Evolutionary conservation across 2,329 filamentous ascomycete species (phyloP), one percentile per base, ranked within the genome.

Genomic region (Phymatotrichopsis omnivora): DNA sequence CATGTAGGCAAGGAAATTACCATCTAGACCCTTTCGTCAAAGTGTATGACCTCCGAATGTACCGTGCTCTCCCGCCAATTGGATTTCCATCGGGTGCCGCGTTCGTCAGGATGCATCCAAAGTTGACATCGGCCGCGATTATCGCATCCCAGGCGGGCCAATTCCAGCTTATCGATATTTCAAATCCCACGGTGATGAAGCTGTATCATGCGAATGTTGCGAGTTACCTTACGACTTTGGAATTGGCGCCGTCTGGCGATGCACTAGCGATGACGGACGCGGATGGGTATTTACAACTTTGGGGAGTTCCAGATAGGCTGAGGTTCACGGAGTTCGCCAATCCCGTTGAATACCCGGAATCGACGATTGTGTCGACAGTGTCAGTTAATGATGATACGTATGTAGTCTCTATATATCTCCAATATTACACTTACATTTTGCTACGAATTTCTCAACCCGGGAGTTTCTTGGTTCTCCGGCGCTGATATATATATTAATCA

Each of bases 21-120:
- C 46, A 52, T 68, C 75, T 93, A 25, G 91, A 98, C 60, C 85
- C 86, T 0, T 79, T 96, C 47, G 85, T 94, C 48, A 93, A 95
- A 57, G 86, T 96, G 25, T 96, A 93, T 60, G 89, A 96, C 60
- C 72, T 98, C 35, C 94, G 94, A 65, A 91, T 85, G 34, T 75
- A 95, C 67, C 75, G 77, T 14, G 85, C 86, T 17, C 76, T 95
- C 61, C 82, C 85, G 4, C 91, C 91, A 0, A 89, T 98, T 31
- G 85, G 91, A 0, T 98, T 82, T 31, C 89, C 91, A 46, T 82
- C 86, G 2, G 86, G 91, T 7, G 91, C 89, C 28, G 89, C 91
- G 27, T 93, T 86, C 67, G 87, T 95, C 31, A 80, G 91, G 47
- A 91, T 98, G 82, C 91, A 98, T 62, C 91, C 93, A 1, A 81